Conservation (phyloP, 2,329 filamentous ascomycete species). For the Aspergillus brunneoviolaceus region DNA sequence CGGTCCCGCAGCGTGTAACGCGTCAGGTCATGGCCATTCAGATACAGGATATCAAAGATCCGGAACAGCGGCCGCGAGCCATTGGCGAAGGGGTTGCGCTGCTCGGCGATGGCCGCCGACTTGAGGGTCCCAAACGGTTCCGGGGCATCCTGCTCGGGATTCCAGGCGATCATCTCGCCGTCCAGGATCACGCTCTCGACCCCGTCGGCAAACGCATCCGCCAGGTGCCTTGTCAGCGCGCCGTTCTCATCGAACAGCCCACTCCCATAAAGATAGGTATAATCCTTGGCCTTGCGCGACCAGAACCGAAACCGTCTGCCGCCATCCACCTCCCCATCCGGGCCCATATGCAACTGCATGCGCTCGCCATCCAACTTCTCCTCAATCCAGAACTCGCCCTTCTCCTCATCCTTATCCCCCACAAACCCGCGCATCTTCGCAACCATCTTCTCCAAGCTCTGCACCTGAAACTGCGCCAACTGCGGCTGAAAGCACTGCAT, state of each 20-base stretch:
- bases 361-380: conserved; percentile 96
- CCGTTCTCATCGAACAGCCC: conserved; percentile 71
- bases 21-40: conserved; percentile 79
- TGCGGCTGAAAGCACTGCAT: conserved; percentile 98
- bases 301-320: conserved; percentile 80
- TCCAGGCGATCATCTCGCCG: conserved; percentile 99
- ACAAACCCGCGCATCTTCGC: conserved; percentile 60
- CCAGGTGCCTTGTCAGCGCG: conserved; percentile 76
- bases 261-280: conserved; percentile 88
- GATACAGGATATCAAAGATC: conserved; percentile 86
- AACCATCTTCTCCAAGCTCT: conserved; percentile 77
- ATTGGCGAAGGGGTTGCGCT: conserved; percentile 66
- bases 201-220: conserved; percentile 70
- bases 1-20: conserved; percentile 81
- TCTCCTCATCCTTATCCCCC: conserved; percentile 55
- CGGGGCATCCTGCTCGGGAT: conserved; percentile 78
- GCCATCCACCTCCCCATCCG: conserved; percentile 66
- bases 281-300: conserved; percentile 95
- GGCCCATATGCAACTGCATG: conserved; percentile 91
- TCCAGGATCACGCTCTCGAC: conserved; percentile 89
- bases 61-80: conserved; percentile 75
- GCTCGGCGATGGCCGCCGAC: conserved; percentile 78
- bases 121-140: conserved; percentile 92
- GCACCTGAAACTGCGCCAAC: conserved; percentile 86
- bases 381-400: conserved; percentile 78